A percentile compares a stretch with the other conserved stretches of the same genome.
Evolutionary conservation across 2,329 filamentous ascomycete species (phyloP).

Genomic region (Biscogniauxia marginata): DNA sequence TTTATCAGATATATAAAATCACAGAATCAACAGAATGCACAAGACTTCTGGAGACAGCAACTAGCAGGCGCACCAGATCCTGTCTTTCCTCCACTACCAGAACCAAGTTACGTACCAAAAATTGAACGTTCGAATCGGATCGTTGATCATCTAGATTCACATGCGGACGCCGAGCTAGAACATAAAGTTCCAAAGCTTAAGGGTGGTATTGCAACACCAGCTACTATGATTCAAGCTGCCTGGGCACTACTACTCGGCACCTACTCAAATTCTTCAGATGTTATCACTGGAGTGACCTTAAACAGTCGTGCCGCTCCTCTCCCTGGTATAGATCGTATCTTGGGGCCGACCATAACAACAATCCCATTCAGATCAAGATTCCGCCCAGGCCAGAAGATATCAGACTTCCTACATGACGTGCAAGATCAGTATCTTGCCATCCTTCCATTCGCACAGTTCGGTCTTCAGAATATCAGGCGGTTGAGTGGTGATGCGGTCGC

Average conservation of each 20-base stretch:
- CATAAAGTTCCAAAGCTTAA: conserved; percentile 3
- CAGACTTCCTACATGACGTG: conserved; percentile 2
- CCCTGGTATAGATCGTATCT: conserved; percentile 4
- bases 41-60: background rate
- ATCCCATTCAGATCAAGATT: conserved; percentile 1
- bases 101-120: background rate
- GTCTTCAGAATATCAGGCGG: conserved; percentile 5
- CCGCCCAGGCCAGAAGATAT: background rate
- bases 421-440: conserved; percentile 5
- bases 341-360: conserved; percentile 6
- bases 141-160: background rate
- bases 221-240: conserved; percentile 5
- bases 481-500: conserved; percentile 3
- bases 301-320: conserved; percentile 3
- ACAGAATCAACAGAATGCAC: background rate
- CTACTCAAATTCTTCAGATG: conserved; percentile 2
- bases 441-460: conserved; percentile 4
- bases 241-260: conserved; percentile 2
- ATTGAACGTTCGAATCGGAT: background rate
- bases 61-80: background rate
- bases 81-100: background rate
- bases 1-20: background rate
- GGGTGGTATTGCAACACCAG: background rate
- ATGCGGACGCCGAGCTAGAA: conserved; percentile 1
- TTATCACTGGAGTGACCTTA: conserved; percentile 2